Evolutionary conservation across 163 green algal species (phyloP).

Genomic region (Coccomyxa subellipsoidea): DNA sequence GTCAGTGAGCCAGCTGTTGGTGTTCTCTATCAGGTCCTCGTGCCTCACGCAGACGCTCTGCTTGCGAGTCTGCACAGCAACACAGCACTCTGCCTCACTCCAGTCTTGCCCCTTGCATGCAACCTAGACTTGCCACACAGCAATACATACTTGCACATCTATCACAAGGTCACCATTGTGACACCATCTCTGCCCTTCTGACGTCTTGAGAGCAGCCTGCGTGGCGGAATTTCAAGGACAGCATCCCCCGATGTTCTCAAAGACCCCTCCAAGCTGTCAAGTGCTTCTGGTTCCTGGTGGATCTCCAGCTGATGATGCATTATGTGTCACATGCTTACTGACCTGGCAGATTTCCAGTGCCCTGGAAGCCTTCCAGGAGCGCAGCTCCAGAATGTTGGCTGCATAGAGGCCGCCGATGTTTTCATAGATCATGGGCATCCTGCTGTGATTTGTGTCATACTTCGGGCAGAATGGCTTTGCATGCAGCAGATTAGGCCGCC

Average conservation of each 20-base stretch:
- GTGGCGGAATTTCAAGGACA: too few species aligned
- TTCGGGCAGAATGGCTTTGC: not conserved
- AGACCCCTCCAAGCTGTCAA: too few species aligned
- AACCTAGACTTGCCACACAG: not conserved
- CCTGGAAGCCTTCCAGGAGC: not conserved
- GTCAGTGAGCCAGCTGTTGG: not conserved
- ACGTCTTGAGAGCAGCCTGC: not conserved
- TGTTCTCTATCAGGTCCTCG: slow-evolving; percentile 9
- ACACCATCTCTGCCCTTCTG: not conserved
- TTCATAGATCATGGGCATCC: not conserved
- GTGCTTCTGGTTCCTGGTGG: too few species aligned
- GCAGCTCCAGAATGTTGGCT: not conserved
- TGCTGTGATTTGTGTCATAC: not conserved
- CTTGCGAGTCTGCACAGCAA: not conserved
- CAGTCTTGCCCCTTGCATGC: not conserved
- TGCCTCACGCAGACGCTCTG: slow-evolving; percentile 7
- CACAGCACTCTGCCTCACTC: not conserved
- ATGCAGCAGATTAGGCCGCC: not conserved
- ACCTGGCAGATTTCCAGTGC: slow-evolving; percentile 5
- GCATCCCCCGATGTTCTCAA: too few species aligned
- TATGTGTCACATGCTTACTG: not conserved
- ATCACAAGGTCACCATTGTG: not conserved
- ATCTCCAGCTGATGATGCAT: not conserved
- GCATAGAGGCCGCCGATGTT: not conserved
- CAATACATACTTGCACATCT: not conserved